These are phyloP conservation scores for Hypoxylon sp. DNA, from an alignment of 2,329 filamentous ascomycete genomes.

Conservation along the genomic window DNA sequence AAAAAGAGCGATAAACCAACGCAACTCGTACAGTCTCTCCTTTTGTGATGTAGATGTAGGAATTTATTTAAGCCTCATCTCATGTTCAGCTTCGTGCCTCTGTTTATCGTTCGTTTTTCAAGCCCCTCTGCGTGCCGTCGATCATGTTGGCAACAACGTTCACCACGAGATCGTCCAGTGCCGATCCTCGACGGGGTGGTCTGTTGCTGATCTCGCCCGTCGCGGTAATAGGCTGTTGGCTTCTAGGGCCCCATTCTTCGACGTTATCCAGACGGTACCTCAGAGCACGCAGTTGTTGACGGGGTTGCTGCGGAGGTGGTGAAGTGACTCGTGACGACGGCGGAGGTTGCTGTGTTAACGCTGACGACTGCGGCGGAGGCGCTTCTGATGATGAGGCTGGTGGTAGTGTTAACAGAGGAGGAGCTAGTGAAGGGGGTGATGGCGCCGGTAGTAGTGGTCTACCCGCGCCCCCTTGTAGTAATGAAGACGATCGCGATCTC, in stretches of 20 bases:
- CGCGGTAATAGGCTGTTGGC: neutral
- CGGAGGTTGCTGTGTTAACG: neutral
- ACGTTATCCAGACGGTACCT: slow-evolving; percentile 33
- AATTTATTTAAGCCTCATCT: neutral
- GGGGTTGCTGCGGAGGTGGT: slow-evolving; percentile 3
- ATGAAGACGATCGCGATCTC: neutral
- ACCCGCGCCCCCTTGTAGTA: neutral
- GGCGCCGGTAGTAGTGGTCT: neutral
- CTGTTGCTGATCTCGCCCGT: neutral
- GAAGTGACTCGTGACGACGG: neutral
- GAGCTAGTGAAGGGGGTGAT: neutral
- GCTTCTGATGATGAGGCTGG: neutral
- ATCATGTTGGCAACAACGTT: slow-evolving; percentile 45
- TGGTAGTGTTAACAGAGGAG: neutral
- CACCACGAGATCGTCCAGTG: slow-evolving; percentile 34
- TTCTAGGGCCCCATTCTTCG: slow-evolving; percentile 2
- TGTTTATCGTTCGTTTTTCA: slow-evolving; percentile 21
- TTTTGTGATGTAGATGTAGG: neutral
- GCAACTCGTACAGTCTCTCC: slow-evolving; percentile 12
- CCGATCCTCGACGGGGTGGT: neutral
- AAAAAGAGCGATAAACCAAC: neutral
- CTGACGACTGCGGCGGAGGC: neutral
- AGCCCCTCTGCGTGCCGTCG: slow-evolving; percentile 39
- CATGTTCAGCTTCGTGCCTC: neutral
- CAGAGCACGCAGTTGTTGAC: slow-evolving; percentile 25